Conservation (phyloP, 2,329 filamentous ascomycete genomes). For the Chlorencoelia australis region DNA sequence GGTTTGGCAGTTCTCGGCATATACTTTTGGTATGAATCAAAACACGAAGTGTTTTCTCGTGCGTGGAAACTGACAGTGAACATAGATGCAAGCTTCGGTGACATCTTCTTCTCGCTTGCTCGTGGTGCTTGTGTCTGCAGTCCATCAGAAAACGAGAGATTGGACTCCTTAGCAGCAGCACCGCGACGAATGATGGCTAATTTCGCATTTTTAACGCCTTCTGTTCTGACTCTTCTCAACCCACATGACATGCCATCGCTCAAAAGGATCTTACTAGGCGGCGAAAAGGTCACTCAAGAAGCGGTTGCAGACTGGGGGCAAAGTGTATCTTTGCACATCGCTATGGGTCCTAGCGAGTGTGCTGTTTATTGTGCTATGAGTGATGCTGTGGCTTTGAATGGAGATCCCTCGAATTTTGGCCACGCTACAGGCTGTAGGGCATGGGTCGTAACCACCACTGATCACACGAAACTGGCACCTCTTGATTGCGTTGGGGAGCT, state of each 20-base stretch:
- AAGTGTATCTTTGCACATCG: constrained; percentile 29
- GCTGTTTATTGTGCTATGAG: no score
- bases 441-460: constrained; percentile 29
- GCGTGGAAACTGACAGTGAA: no score
- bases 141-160: background rate
- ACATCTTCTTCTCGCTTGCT: background rate
- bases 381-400: no score
- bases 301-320: no score
- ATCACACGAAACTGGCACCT: constrained; percentile 15
- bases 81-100: background rate
- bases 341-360: constrained; percentile 53
- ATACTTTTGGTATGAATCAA: constrained; percentile 26
- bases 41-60: no score
- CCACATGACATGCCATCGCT: background rate
- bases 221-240: background rate
- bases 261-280: background rate
- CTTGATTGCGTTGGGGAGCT: constrained; percentile 25
- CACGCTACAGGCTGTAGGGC: constrained; percentile 12
- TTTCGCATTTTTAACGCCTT: background rate
- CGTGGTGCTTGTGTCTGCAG: constrained; percentile 14
- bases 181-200: background rate
- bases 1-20: constrained; percentile 11
- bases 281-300: no score
- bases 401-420: no score
- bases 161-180: background rate